phyloP scores from a whole-genome alignment of 2,329 filamentous ascomycete genomes.

The Microthyrium microscopicum region DNA sequence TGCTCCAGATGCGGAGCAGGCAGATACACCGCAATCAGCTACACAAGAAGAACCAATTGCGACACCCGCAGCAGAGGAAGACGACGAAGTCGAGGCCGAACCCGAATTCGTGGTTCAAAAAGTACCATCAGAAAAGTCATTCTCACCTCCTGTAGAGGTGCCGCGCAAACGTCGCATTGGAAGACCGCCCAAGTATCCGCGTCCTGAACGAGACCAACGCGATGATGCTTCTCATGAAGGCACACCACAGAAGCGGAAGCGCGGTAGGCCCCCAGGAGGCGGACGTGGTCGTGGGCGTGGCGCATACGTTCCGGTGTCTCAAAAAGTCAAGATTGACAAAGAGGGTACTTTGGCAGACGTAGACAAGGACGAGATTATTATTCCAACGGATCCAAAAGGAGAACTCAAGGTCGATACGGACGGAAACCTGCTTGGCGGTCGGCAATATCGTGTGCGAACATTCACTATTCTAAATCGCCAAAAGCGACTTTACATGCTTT shows the following conservation, averaged over 20 bases:
- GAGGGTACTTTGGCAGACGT: constrained; percentile 87
- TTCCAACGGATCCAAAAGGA: constrained; percentile 75
- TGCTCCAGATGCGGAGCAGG: not conserved
- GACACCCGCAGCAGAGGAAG: constrained; percentile 18
- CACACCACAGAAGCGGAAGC: constrained; percentile 31
- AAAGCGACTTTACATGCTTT: constrained; percentile 89
- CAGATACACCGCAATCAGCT: constrained; percentile 3
- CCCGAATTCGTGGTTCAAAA: constrained; percentile 29
- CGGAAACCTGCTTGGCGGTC: constrained; percentile 63
- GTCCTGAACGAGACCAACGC: constrained; percentile 38
- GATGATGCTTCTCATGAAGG: constrained; percentile 29
- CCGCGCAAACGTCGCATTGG: constrained; percentile 61
- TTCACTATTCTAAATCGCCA: constrained; percentile 80
- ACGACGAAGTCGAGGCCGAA: constrained; percentile 30
- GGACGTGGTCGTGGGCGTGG: constrained; percentile 61
- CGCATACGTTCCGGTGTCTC: constrained; percentile 43
- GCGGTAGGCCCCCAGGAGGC: constrained; percentile 32
- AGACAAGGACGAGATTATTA: constrained; percentile 73
- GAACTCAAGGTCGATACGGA: constrained; percentile 87
- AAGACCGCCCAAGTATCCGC: constrained; percentile 69
- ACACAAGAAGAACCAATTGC: not conserved
- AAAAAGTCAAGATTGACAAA: constrained; percentile 48
- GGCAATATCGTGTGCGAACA: constrained; percentile 88
- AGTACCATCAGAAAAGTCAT: constrained; percentile 19
- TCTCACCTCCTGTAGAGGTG: constrained; percentile 25